phyloP scores from a whole-genome alignment of 768 basidiomycete species.

The Boletus subcaerulescens region DNA sequence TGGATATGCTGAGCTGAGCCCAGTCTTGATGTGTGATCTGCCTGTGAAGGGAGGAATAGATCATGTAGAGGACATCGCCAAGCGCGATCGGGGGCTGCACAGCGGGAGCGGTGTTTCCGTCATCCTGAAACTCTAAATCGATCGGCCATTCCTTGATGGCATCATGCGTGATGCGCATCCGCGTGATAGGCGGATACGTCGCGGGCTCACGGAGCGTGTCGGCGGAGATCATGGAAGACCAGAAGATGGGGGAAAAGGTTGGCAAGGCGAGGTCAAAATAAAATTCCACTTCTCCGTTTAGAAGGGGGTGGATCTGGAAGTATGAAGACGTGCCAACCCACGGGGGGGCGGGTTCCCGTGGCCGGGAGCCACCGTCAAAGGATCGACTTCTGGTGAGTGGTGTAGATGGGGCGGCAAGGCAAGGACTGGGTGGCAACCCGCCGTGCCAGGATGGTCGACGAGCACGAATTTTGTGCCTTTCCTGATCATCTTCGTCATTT shows the following conservation, averaged over 20 bases:
- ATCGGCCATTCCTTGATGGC: constrained; percentile 58
- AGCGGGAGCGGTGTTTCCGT: constrained; percentile 23
- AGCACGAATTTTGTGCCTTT: constrained; percentile 10
- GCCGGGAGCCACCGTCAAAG: constrained; percentile 25
- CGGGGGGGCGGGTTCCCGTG: constrained; percentile 21
- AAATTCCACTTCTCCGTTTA: constrained; percentile 55
- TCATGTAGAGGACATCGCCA: constrained; percentile 53
- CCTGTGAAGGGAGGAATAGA: constrained; percentile 47
- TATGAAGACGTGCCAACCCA: constrained; percentile 25
- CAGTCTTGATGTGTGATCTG: constrained; percentile 37
- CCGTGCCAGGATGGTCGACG: constrained; percentile 48
- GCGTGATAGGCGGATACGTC: constrained; percentile 51
- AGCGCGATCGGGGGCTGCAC: constrained; percentile 46
- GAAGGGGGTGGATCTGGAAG: constrained; percentile 29
- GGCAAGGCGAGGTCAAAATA: constrained; percentile 55
- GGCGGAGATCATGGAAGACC: constrained; percentile 34
- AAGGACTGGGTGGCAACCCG: constrained; percentile 24
- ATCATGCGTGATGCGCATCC: constrained; percentile 58
- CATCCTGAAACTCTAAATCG: constrained; percentile 41
- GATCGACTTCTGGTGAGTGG: constrained; percentile 22
- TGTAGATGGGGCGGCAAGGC: constrained; percentile 16
- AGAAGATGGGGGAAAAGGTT: constrained; percentile 42
- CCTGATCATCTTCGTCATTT: too few relatives aligned
- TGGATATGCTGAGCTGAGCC: constrained; percentile 26
- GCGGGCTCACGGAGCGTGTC: constrained; percentile 52